Percentiles rank a stretch among this genome's conserved stretches.
These are phyloP conservation scores for Cercospora sp. DNA, from an alignment of 2,329 filamentous ascomycete species.

Conservation along the genomic window DNA sequence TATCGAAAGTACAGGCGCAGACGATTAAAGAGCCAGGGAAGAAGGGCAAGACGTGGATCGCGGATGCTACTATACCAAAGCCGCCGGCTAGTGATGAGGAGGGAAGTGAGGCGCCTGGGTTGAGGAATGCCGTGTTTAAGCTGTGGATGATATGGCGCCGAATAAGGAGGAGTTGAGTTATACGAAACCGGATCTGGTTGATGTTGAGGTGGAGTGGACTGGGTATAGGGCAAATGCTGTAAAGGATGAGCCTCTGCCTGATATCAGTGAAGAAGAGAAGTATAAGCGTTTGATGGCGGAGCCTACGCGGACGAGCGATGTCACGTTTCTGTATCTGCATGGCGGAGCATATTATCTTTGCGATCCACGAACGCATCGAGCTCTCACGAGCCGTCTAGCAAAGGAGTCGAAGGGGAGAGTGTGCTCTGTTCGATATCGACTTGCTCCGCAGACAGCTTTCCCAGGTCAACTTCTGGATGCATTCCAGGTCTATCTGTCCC, in stretches of 20 bases:
- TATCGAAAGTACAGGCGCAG: conserved; percentile 65
- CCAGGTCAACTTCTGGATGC: conserved; percentile 73
- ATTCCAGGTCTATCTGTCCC: conserved; percentile 68
- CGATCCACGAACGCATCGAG: conserved; percentile 68
- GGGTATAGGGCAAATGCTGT: conserved; percentile 63
- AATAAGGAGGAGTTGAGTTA: conserved; percentile 45
- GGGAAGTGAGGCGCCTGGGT: conserved; percentile 43
- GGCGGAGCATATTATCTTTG: conserved; percentile 73
- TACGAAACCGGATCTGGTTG: conserved; percentile 54
- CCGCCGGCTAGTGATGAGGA: conserved; percentile 54
- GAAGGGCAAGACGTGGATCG: conserved; percentile 81
- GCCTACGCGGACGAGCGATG: conserved; percentile 53
- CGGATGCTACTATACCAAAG: conserved; percentile 63
- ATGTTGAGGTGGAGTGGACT: conserved; percentile 74
- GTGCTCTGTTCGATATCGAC: conserved; percentile 72
- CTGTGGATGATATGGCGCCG: conserved; percentile 40
- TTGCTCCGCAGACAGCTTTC: conserved; percentile 74
- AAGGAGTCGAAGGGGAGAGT: conserved; percentile 66
- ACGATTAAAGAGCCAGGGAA: conserved; percentile 65
- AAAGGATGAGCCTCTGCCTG: conserved; percentile 54
- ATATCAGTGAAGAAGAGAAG: conserved; percentile 63
- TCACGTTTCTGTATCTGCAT: conserved; percentile 72
- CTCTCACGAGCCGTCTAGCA: conserved; percentile 61
- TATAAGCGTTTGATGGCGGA: conserved; percentile 69
- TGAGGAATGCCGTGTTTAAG: conserved; percentile 56